A percentile compares a stretch with the other conserved stretches of the same genome.
phyloP scores from a whole-genome alignment of 2,329 filamentous ascomycete genomes.

The Talaromyces atroroseus region DNA sequence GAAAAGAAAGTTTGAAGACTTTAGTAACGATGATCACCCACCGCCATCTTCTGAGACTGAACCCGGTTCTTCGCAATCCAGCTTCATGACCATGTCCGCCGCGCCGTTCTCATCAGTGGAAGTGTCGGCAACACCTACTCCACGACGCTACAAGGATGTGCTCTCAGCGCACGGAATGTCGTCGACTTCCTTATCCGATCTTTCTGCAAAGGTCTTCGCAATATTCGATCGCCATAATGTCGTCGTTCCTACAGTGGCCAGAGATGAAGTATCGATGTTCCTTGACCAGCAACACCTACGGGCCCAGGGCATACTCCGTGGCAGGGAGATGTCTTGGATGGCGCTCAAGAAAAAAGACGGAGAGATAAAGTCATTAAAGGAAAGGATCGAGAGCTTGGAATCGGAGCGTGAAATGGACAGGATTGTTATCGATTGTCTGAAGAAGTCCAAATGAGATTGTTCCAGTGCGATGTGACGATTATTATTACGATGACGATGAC shows the following conservation, averaged over 20 bases:
- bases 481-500: not conserved
- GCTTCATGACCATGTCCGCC: constrained; percentile 1
- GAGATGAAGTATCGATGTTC: constrained; percentile 34
- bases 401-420: constrained; percentile 52
- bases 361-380: constrained; percentile 59
- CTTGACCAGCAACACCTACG: constrained; percentile 54
- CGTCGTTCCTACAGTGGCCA: constrained; percentile 28
- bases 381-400: constrained; percentile 56
- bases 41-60: constrained; percentile 10
- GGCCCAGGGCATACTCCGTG: constrained; percentile 57
- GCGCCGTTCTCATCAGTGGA: constrained; percentile 22
- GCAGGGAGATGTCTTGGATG: constrained; percentile 61
- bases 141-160: constrained; percentile 25
- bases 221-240: constrained; percentile 32
- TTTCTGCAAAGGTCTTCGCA: constrained; percentile 24
- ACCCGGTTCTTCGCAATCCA: not conserved
- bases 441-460: constrained; percentile 8
- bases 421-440: constrained; percentile 38
- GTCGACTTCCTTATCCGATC: constrained; percentile 19
- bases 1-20: constrained; percentile 32
- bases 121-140: constrained; percentile 29
- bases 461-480: not conserved
- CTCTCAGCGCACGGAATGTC: constrained; percentile 17
- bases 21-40: constrained; percentile 12
- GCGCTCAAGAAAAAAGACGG: constrained; percentile 60